Conservation (phyloP, 1,284 basidiomycete species). For the Trametes hirsuta region DNA sequence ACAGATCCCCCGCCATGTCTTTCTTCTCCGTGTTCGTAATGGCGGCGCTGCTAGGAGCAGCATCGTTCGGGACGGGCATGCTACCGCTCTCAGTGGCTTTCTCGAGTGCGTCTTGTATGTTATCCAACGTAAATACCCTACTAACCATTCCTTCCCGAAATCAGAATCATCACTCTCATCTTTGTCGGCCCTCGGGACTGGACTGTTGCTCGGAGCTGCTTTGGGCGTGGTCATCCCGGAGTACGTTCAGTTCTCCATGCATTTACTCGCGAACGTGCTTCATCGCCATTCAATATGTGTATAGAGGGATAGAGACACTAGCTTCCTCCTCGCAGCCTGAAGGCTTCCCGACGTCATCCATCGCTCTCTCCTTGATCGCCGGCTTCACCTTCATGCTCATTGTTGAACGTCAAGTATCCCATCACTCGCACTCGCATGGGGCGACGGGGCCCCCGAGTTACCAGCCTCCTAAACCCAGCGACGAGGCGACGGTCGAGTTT, state of each 20-base stretch:
- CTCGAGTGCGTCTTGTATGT: conserved; percentile 58
- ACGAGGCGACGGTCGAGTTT: conserved; percentile 49
- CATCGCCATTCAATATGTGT: neutral
- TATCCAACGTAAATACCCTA: neutral
- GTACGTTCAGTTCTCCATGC: conserved; percentile 47
- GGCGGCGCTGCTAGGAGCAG: conserved; percentile 70
- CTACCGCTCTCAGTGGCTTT: conserved; percentile 75
- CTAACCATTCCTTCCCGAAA: neutral
- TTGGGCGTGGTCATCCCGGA: conserved; percentile 92
- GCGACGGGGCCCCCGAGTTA: conserved; percentile 21
- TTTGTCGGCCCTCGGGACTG: conserved; percentile 75
- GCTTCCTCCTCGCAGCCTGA: conserved; percentile 42
- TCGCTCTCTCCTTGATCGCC: conserved; percentile 74
- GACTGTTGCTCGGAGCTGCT: conserved; percentile 87
- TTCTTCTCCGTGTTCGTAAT: conserved; percentile 32
- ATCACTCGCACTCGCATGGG: conserved; percentile 44
- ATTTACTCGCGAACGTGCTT: too few species aligned
- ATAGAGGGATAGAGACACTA: conserved; percentile 66
- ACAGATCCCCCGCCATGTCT: conserved; percentile 26
- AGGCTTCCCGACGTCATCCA: conserved; percentile 52
- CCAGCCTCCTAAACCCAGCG: conserved; percentile 3
- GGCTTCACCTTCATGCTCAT: conserved; percentile 89
- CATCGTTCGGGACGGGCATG: conserved; percentile 74
- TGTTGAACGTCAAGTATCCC: conserved; percentile 62
- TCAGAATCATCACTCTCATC: conserved; percentile 60